Evolutionary conservation across 2,329 filamentous ascomycete genomes (phyloP).

Genomic region (Didymella pinodella): DNA sequence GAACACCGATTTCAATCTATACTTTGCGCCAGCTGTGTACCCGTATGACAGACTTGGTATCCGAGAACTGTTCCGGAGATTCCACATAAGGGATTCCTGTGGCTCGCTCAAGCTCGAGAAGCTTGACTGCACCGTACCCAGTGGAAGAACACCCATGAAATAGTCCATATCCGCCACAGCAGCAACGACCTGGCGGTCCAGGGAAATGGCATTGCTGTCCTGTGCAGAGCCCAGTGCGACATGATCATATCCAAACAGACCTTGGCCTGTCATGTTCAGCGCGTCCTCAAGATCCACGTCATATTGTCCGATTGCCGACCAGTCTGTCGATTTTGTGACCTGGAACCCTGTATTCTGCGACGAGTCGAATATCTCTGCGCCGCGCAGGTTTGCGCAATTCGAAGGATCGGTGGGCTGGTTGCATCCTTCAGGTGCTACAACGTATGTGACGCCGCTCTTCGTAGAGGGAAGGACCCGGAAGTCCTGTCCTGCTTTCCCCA

Average conservation of each 20-base stretch:
- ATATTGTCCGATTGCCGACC: constrained; percentile 47
- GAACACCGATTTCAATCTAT: constrained; percentile 43
- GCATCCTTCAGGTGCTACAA: constrained; percentile 49
- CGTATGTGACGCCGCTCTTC: constrained; percentile 42
- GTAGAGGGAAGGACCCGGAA: constrained; percentile 49
- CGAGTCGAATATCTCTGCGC: constrained; percentile 42
- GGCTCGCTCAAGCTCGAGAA: constrained; percentile 41
- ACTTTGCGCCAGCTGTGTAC: constrained; percentile 49
- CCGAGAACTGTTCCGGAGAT: constrained; percentile 37
- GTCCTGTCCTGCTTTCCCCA: constrained; percentile 52
- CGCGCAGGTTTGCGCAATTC: constrained; percentile 42
- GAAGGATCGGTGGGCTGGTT: constrained; percentile 35
- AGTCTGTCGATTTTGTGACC: constrained; percentile 39
- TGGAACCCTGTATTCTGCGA: constrained; percentile 45
- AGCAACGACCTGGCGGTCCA: constrained; percentile 42
- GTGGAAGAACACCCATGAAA: constrained; percentile 41
- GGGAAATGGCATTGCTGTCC: constrained; percentile 23
- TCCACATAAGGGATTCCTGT: constrained; percentile 38
- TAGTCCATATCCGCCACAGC: constrained; percentile 42
- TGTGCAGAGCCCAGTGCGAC: constrained; percentile 38
- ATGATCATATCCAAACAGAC: constrained; percentile 46
- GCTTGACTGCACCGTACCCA: constrained; percentile 41
- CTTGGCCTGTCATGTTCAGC: constrained; percentile 38
- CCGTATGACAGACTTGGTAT: constrained; percentile 49
- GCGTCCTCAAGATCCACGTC: constrained; percentile 40